These are phyloP conservation scores for Vigna trinervia DNA, from an alignment of 306 rosid species.

Conservation along the genomic window DNA sequence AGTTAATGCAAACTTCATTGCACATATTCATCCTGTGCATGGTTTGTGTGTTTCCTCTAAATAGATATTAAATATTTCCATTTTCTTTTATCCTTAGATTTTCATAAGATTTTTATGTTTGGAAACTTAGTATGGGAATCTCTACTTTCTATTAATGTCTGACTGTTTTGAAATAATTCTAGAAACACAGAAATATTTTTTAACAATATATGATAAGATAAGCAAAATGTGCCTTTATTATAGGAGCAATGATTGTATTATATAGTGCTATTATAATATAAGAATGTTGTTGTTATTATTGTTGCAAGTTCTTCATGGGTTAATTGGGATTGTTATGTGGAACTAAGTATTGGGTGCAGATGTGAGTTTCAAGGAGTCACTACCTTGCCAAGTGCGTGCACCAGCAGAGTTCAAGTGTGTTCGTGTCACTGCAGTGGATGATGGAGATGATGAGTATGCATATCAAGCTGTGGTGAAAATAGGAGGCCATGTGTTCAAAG, in stretches of 20 bases:
- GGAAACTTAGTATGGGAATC: neutral
- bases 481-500: conserved; percentile 88
- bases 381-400: conserved; percentile 85
- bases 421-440: conserved; percentile 82
- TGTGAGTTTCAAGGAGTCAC: conserved; percentile 61
- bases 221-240: neutral
- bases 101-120: neutral
- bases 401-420: conserved; percentile 96
- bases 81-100: neutral
- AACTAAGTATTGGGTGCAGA: conserved; percentile 49
- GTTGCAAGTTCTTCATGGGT: neutral
- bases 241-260: too few relatives aligned
- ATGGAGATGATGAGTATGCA: conserved; percentile 78
- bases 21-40: neutral
- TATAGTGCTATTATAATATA: too few relatives aligned
- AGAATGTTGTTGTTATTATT: neutral
- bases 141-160: neutral
- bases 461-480: conserved; percentile 90
- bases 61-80: neutral
- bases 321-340: neutral
- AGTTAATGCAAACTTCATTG: neutral
- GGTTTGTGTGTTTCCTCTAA: neutral
- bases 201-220: neutral
- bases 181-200: neutral
- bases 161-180: neutral